Percentiles rank a stretch among this genome's conserved stretches.
phyloP scores from a whole-genome alignment of 108 stramenopile species.

The Cyclotella kingstonii region DNA sequence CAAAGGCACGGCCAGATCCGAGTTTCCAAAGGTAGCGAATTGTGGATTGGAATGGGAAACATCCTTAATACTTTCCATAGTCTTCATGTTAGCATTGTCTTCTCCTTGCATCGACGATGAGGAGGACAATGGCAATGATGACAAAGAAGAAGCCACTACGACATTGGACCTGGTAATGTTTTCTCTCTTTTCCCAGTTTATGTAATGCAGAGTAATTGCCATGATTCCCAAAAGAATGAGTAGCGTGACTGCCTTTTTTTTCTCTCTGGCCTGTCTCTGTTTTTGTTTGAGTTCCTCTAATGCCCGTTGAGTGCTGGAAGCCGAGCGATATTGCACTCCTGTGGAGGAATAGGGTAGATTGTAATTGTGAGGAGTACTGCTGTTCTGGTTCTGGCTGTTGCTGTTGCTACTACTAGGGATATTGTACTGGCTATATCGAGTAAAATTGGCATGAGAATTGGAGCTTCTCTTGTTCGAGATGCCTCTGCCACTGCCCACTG shows the following conservation, averaged over 20 bases:
- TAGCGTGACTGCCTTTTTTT: slow-evolving; percentile 19
- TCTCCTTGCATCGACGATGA: no score
- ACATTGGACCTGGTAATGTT: not conserved
- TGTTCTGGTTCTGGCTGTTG: not conserved
- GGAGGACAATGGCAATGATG: no score
- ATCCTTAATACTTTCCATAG: no score
- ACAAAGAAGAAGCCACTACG: not conserved
- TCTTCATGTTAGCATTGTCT: no score
- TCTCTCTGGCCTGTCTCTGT: slow-evolving; percentile 21
- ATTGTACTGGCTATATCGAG: not conserved
- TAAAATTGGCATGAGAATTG: no score
- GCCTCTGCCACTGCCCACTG: no score
- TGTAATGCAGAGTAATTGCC: slow-evolving; percentile 22
- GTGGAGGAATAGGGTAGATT: not conserved
- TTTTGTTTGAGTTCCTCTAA: slow-evolving; percentile 40
- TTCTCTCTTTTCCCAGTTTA: not conserved
- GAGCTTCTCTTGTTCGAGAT: no score
- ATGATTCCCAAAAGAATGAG: slow-evolving; percentile 13
- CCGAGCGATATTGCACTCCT: slow-evolving; percentile 29
- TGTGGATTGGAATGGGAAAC: no score
- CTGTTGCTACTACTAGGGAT: not conserved
- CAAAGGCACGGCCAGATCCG: no score
- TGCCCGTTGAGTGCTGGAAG: slow-evolving; percentile 25
- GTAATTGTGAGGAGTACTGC: not conserved
- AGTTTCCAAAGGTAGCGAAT: no score